Percentiles rank a stretch among this genome's conserved stretches.
phyloP scores from a whole-genome alignment of 345 rosid genomes.

The Cardamine resedifolia region DNA sequence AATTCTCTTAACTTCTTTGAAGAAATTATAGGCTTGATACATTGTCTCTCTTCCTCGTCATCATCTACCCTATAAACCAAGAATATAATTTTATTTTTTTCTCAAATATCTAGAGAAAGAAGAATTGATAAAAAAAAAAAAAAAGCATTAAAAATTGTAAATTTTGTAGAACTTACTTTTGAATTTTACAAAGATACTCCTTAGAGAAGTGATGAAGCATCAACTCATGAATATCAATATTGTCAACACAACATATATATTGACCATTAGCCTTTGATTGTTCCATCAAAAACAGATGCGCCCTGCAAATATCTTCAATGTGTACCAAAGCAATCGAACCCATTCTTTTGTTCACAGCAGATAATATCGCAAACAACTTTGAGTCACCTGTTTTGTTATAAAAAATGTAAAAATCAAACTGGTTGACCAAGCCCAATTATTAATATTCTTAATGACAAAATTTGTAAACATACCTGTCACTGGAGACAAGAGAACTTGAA shows the following conservation, averaged over 20 bases:
- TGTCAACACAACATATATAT: conserved; percentile 59
- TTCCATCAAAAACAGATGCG: conserved; percentile 75
- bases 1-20: conserved; percentile 63
- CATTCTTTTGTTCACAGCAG: conserved; percentile 70
- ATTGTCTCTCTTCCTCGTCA: conserved; percentile 26
- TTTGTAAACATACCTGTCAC: conserved; percentile 48
- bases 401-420: neutral
- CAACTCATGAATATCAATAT: conserved; percentile 48
- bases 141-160: neutral
- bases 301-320: conserved; percentile 71
- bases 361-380: conserved; percentile 52
- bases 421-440: neutral
- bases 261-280: conserved; percentile 54
- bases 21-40: conserved; percentile 57
- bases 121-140: neutral
- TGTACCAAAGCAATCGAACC: conserved; percentile 79
- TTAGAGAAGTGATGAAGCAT: conserved; percentile 39
- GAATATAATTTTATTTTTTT: neutral
- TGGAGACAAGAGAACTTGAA: conserved; percentile 75
- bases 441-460: neutral
- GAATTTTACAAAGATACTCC: conserved; percentile 34
- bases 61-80: conserved; percentile 39
- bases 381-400: conserved; percentile 49
- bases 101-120: neutral
- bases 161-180: conserved; percentile 34